Percentiles rank a stretch among this genome's conserved stretches.
These are phyloP conservation scores for Citrus unshiu DNA, from an alignment of 345 rosid species.

Conservation along the genomic window DNA sequence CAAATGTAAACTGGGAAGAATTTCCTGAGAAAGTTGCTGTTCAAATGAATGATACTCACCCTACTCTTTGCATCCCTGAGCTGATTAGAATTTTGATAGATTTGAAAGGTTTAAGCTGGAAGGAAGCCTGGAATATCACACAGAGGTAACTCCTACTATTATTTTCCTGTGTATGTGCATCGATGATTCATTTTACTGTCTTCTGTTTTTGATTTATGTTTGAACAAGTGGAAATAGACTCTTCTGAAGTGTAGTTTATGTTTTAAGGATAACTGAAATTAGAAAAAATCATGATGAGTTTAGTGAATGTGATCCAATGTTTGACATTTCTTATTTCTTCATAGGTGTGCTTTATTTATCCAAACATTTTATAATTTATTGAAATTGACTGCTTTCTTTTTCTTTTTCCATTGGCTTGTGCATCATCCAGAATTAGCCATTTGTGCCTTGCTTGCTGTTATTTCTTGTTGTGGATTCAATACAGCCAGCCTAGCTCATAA, in stretches of 20 bases:
- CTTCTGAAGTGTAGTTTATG: background rate
- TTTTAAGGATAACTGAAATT: background rate
- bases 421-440: background rate
- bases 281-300: background rate
- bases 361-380: background rate
- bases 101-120: conserved; percentile 68
- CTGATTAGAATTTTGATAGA: conserved; percentile 73
- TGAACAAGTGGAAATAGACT: background rate
- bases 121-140: conserved; percentile 72
- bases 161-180: background rate
- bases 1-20: conserved; percentile 57
- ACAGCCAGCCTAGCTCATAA: background rate
- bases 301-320: background rate
- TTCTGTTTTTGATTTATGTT: background rate
- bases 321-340: background rate
- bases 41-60: conserved; percentile 87
- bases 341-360: background rate
- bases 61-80: conserved; percentile 78
- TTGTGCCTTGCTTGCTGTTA: background rate
- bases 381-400: background rate
- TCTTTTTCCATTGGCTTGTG: background rate
- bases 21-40: conserved; percentile 81
- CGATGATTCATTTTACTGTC: background rate
- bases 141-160: conserved; percentile 41
- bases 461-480: background rate